A percentile compares a stretch with the other conserved stretches of the same genome.
Evolutionary conservation across 2,329 filamentous ascomycete genomes (phyloP).

Genomic region (Hypocreales sp.): DNA sequence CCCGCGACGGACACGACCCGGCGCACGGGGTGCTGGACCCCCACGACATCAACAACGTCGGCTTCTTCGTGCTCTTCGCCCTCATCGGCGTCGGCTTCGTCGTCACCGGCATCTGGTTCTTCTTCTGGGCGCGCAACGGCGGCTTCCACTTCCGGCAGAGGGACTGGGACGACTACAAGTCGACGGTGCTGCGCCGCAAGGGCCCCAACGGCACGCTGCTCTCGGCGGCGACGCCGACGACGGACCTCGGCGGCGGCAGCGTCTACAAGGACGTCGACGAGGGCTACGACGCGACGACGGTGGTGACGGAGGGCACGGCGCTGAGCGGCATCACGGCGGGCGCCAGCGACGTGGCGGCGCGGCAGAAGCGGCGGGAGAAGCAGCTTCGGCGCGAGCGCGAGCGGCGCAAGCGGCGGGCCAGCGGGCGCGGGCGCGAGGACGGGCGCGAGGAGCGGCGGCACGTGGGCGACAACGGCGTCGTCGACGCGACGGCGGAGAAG

Average conservation of each 20-base stretch:
- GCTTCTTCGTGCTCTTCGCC: slow-evolving; percentile 74
- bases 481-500: slow-evolving; percentile 50
- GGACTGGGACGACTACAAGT: slow-evolving; percentile 98
- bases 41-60: slow-evolving; percentile 45
- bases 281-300: slow-evolving; percentile 25
- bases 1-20: slow-evolving; percentile 9
- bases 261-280: slow-evolving; percentile 59
- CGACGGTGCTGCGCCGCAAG: slow-evolving; percentile 75
- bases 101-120: slow-evolving; percentile 77
- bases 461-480: slow-evolving; percentile 40
- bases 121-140: slow-evolving; percentile 95
- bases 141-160: slow-evolving; percentile 73
- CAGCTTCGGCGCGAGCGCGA: slow-evolving; percentile 29
- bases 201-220: slow-evolving; percentile 81
- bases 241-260: slow-evolving; percentile 74
- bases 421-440: slow-evolving; percentile 11
- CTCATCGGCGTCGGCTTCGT: slow-evolving; percentile 68
- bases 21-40: slow-evolving; percentile 34
- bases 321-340: slow-evolving; percentile 43
- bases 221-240: slow-evolving; percentile 67
- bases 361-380: slow-evolving; percentile 40
- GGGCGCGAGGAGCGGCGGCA: slow-evolving; percentile 17
- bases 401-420: slow-evolving; percentile 11
- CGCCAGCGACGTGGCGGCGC: slow-evolving; percentile 36
- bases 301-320: slow-evolving; percentile 26